Evolutionary conservation across 2,329 filamentous ascomycete species (phyloP), one percentile per base, ranked within the genome.

Genomic region (Akanthomyces lecanii): DNA sequence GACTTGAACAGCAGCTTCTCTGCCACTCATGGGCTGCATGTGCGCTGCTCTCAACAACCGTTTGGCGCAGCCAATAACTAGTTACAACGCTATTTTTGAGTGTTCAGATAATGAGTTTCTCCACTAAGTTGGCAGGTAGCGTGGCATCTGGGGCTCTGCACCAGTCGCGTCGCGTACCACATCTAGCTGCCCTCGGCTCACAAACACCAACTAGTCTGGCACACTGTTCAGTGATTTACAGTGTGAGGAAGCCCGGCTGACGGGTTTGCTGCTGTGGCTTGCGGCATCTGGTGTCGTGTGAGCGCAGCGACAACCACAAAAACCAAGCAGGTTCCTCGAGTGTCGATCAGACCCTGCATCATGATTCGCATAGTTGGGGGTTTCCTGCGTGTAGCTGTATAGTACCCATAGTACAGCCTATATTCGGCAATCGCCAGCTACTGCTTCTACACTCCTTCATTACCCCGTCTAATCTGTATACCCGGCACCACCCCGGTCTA

Each of bases 261-360:
- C 36, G 21, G 51, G 21, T 40, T 25, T n/a, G 5, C 33, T 12
- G 21, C 5, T 25, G 36, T 40, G 30, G 48, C 48, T 33, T 33
- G 48, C 48, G 16, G 45, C 44, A 38, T 12, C 45, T 38, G 55
- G n/a, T 48, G 45, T 36, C 44, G 55, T 47, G 30, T 58, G 44
- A 58, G 28, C 55, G 28, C 12, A 40, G 14, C 28, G 14, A n/a
- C 42, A 47, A 5, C 36, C 42, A 5, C 8, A 38, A 40, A 48
- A 40, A 28, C 5, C 7, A 25, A 6, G 21, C 28, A 25, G 21
- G 18, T 18, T 21, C 10, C 36, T 48, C 23, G 36, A 33, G 5
- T 30, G 57, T 23, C 57, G 47, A 52, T 48, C 57, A 33, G 57
- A 52, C 36, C 23, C 36, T 42, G 47, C 47, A 44, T 51, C 33